Evolutionary conservation across 2,329 filamentous ascomycete genomes (phyloP).

Genomic region (Penicillium psychrosexuale): DNA sequence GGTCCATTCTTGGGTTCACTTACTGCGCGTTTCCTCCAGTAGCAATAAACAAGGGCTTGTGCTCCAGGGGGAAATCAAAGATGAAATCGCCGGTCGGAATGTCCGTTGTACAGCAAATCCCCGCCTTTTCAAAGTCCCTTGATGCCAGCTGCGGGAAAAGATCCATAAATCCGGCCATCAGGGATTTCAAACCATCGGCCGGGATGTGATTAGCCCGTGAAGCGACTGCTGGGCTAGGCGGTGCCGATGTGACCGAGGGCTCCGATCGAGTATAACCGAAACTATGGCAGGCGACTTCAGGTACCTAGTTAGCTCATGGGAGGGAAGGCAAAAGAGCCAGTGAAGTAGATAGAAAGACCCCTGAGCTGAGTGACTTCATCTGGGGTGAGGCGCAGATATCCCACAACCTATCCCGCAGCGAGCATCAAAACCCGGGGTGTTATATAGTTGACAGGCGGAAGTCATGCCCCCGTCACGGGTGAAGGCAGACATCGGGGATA

Average conservation of each 20-base stretch:
- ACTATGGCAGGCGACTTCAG: slow-evolving; percentile 64
- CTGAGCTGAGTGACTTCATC: too few species aligned
- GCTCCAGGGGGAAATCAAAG: slow-evolving; percentile 62
- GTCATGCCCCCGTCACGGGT: neutral
- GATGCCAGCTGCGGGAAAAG: slow-evolving; percentile 15
- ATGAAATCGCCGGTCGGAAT: slow-evolving; percentile 67
- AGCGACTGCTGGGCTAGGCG: slow-evolving; percentile 10
- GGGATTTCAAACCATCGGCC: slow-evolving; percentile 55
- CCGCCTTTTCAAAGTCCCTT: slow-evolving; percentile 57
- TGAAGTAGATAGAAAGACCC: slow-evolving; percentile 14
- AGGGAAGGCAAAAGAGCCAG: slow-evolving; percentile 51
- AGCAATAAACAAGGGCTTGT: slow-evolving; percentile 36
- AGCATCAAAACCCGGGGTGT: too few species aligned
- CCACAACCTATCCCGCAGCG: too few species aligned
- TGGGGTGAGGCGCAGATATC: too few species aligned
- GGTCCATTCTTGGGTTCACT: slow-evolving; percentile 1
- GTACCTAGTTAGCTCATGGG: slow-evolving; percentile 28
- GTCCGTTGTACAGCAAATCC: slow-evolving; percentile 70
- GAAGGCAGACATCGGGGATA: neutral
- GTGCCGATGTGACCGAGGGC: slow-evolving; percentile 12
- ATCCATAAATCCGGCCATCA: slow-evolving; percentile 49
- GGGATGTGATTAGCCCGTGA: slow-evolving; percentile 33
- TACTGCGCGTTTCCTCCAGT: slow-evolving; percentile 32
- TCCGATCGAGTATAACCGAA: slow-evolving; percentile 55
- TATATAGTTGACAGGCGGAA: slow-evolving; percentile 28